Base-by-base conservation (phyloP, 1,139 yeast genomes). In the Saccharomycopsis phalli region DNA sequence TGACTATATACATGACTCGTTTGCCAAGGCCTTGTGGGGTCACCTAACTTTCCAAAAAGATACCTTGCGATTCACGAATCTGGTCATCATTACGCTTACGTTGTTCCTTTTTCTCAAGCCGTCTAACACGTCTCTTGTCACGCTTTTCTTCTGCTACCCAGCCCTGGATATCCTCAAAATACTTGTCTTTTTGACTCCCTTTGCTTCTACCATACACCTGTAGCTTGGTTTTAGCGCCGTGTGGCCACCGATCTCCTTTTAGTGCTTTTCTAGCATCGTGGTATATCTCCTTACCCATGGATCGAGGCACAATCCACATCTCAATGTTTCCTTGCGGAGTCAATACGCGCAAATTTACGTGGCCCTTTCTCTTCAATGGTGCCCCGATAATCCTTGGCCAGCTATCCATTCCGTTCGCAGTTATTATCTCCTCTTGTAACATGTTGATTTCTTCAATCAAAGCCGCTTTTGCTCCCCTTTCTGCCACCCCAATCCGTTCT, bases 241-340 rank as follows among this genome's bases (percentile, higher is more conserved):
- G 63, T 0, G 81, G 80, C 97, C 97, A 91, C 42, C 81, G 61
- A 56, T 91, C 99, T n/a, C 96, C 95, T 53, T 76, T 73, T 29
- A 61, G 63, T 0, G 84, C 74, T 57, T 91, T 88, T 46, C 97
- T 69, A 0, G 95, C 95, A 62, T 91, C 97, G 51, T 84, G 94
- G 53, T 86, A 91, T 2, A 68, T 75, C 50, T 77, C 81, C 50
- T 76, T 76, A 10, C 84, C 83, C 44, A 74, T 69, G 19, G 94
- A 78, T 56, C 80, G 82, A 1, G 97, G 82, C 3, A 91, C 71
- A 20, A 79, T 81, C 95, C 96, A 86, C 45, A 79, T 75, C 59
- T 88, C 96, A 36, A 87, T 62, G 37, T 71, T 68, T 1, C 95
- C 95, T 7, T 80, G 69, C 1, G 87, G 74, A 0, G 88, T 75